These are phyloP conservation scores for Pseudogymnoascus sp. DNA, from an alignment of 2,329 filamentous ascomycete species.

Conservation along the genomic window DNA sequence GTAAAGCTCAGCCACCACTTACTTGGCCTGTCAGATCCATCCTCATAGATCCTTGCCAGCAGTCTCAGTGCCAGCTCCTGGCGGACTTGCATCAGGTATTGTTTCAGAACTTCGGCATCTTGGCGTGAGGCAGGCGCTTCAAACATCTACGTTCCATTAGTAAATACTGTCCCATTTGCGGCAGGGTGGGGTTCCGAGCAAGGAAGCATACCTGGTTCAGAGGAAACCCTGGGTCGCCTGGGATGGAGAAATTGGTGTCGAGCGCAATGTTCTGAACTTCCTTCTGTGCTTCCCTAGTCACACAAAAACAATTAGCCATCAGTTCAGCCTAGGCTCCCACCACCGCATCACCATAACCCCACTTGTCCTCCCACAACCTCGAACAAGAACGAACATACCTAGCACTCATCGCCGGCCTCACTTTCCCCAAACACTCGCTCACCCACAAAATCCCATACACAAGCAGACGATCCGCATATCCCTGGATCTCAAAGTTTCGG, in stretches of 20 bases:
- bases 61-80: slow-evolving; percentile 83
- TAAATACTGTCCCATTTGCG: background rate
- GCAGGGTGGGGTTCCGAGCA: background rate
- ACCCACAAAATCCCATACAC: slow-evolving; percentile 96
- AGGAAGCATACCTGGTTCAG: slow-evolving; percentile 64
- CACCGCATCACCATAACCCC: background rate
- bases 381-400: slow-evolving; percentile 40
- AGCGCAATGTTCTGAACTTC: slow-evolving; percentile 85
- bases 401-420: slow-evolving; percentile 63
- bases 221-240: slow-evolving; percentile 86
- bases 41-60: slow-evolving; percentile 79
- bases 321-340: background rate
- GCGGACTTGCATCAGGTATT: slow-evolving; percentile 86
- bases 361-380: background rate
- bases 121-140: slow-evolving; percentile 80
- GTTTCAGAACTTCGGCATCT: slow-evolving; percentile 78
- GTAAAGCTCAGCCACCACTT: slow-evolving; percentile 99
- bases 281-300: slow-evolving; percentile 48
- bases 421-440: slow-evolving; percentile 82
- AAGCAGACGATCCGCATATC: slow-evolving; percentile 84
- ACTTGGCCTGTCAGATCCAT: slow-evolving; percentile 63
- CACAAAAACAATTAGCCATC: slow-evolving; percentile 11
- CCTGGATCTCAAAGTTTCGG: slow-evolving; percentile 98
- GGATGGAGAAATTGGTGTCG: slow-evolving; percentile 87
- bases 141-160: slow-evolving; percentile 57